Evolutionary conservation across 2,329 filamentous ascomycete species (phyloP).

Genomic region (Pseudogymnoascus pannorum): DNA sequence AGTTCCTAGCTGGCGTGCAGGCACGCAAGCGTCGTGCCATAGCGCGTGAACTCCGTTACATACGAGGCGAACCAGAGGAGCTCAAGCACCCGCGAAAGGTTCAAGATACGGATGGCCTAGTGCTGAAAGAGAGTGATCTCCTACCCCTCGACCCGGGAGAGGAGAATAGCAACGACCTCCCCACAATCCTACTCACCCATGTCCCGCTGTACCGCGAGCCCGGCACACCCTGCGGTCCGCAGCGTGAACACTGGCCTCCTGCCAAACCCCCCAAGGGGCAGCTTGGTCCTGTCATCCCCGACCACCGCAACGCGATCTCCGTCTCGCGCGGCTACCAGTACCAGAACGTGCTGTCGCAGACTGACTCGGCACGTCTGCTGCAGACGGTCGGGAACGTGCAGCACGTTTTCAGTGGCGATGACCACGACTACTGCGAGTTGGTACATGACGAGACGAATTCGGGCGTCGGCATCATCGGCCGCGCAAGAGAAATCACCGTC

Average conservation of each 20-base stretch:
- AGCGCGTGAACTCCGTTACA: slow-evolving; percentile 58
- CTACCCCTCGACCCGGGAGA: slow-evolving; percentile 37
- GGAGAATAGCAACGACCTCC: slow-evolving; percentile 55
- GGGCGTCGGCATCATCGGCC: slow-evolving; percentile 40
- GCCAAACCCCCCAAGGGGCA: slow-evolving; percentile 54
- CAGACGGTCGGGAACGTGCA: slow-evolving; percentile 72
- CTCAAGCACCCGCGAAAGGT: slow-evolving; percentile 51
- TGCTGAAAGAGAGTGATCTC: slow-evolving; percentile 30
- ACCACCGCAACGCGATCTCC: slow-evolving; percentile 70
- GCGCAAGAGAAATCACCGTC: slow-evolving; percentile 75
- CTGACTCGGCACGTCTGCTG: slow-evolving; percentile 68
- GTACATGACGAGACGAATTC: slow-evolving; percentile 61
- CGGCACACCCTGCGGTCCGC: slow-evolving; percentile 79
- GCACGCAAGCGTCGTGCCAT: slow-evolving; percentile 59
- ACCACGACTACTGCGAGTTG: slow-evolving; percentile 96
- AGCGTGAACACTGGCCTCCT: slow-evolving; percentile 77
- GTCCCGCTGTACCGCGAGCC: slow-evolving; percentile 79
- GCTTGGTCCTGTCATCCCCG: slow-evolving; percentile 44
- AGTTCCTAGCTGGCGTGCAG: slow-evolving; percentile 66
- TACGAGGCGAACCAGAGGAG: slow-evolving; percentile 48
- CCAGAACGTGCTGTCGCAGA: slow-evolving; percentile 79
- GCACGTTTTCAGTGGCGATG: slow-evolving; percentile 89
- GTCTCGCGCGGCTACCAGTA: slow-evolving; percentile 85
- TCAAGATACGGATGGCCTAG: slow-evolving; percentile 41
- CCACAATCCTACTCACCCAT: slow-evolving; percentile 83